Conservation (phyloP, 164 flowering plant species). For the Magnolia kwangsiensis region DNA sequence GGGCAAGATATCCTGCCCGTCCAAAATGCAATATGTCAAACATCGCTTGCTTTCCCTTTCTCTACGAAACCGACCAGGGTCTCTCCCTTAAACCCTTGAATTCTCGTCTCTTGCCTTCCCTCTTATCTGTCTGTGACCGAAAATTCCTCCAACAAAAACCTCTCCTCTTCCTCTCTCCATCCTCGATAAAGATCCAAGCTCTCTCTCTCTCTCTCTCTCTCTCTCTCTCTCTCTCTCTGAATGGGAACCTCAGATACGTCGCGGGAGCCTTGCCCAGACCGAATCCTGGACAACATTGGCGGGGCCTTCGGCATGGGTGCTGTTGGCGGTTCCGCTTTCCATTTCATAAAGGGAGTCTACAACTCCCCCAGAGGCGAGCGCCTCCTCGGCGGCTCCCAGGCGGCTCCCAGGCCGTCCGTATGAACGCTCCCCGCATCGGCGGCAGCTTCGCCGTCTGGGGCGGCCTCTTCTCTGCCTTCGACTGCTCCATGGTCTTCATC, state of each 20-base stretch:
- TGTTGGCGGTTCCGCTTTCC: constrained; percentile 82
- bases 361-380: constrained; percentile 78
- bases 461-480: constrained; percentile 74
- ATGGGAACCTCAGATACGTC: constrained; percentile 86
- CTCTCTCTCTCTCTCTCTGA: not conserved
- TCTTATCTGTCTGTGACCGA: not conserved
- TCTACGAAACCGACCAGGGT: too few relatives aligned
- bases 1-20: too few relatives aligned
- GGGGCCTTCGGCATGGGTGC: constrained; percentile 96
- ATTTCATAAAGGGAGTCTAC: constrained; percentile 67
- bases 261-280: constrained; percentile 86
- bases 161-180: not conserved
- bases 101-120: too few relatives aligned
- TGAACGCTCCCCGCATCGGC: constrained; percentile 85
- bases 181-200: not conserved
- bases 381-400: constrained; percentile 71
- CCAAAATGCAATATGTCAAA: too few relatives aligned
- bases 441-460: constrained; percentile 97
- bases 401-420: constrained; percentile 67
- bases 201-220: not conserved
- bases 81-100: too few relatives aligned
- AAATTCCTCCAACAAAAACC: not conserved
- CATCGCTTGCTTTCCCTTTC: too few relatives aligned
- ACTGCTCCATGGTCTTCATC: constrained; percentile 74
- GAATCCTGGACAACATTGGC: constrained; percentile 83